These are phyloP conservation scores for Oryza officinalis DNA, from an alignment of 176 grass and related monocot genomes.

Conservation along the genomic window DNA sequence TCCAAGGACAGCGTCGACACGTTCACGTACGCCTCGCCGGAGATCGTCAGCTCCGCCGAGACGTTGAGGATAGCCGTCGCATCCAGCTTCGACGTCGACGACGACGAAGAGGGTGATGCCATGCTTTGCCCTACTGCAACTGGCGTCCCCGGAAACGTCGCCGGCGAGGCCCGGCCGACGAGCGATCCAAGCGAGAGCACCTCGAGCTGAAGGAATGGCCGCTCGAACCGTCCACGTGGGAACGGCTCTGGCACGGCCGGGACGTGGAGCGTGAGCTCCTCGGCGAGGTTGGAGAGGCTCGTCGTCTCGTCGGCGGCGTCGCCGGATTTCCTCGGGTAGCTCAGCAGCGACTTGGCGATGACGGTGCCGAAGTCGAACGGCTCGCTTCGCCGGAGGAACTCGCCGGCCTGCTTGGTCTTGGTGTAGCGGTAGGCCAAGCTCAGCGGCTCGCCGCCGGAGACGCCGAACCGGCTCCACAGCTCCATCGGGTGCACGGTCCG, in stretches of 20 bases:
- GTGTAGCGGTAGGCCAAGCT: slow-evolving; percentile 60
- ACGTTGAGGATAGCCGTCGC: slow-evolving; percentile 39
- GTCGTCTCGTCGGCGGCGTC: neutral
- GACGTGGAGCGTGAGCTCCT: slow-evolving; percentile 64
- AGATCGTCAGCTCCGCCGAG: slow-evolving; percentile 40
- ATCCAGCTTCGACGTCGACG: neutral
- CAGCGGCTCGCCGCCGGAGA: slow-evolving; percentile 28
- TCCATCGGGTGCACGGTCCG: slow-evolving; percentile 51
- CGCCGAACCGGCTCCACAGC: slow-evolving; percentile 54
- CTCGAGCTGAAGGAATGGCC: slow-evolving; percentile 66
- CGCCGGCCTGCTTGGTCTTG: slow-evolving; percentile 45
- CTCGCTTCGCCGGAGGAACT: slow-evolving; percentile 61
- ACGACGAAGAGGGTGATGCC: neutral
- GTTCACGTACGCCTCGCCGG: slow-evolving; percentile 11
- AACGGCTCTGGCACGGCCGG: slow-evolving; percentile 44
- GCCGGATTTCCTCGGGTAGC: slow-evolving; percentile 52
- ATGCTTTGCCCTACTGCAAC: neutral
- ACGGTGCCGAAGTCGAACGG: slow-evolving; percentile 61
- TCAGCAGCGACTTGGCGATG: slow-evolving; percentile 83
- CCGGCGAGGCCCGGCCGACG: slow-evolving; percentile 47
- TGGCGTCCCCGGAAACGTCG: neutral
- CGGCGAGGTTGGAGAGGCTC: slow-evolving; percentile 49
- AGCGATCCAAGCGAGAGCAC: slow-evolving; percentile 63
- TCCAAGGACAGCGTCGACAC: slow-evolving; percentile 59
- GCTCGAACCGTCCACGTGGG: slow-evolving; percentile 41